A percentile compares a stretch with the other conserved stretches of the same genome.
Evolutionary conservation across 2,329 filamentous ascomycete species (phyloP).

Genomic region (Aureobasidium melanogenum): DNA sequence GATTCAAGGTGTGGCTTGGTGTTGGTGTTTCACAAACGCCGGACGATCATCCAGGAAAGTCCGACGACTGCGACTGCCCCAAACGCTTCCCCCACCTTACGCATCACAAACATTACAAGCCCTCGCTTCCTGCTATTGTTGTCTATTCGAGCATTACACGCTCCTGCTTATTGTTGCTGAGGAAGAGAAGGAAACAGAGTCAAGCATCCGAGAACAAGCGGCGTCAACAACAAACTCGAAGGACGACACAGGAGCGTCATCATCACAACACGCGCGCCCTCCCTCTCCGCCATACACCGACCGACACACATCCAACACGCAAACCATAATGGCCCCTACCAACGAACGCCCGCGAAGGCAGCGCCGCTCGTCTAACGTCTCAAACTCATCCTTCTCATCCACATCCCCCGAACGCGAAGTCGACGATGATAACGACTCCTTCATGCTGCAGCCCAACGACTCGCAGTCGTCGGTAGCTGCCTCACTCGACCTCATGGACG

Average conservation of each 20-base stretch:
- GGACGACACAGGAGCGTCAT: not conserved
- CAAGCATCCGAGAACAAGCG: not conserved
- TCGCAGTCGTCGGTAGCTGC: constrained; percentile 85
- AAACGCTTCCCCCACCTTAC: not conserved
- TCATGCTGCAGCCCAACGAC: constrained; percentile 73
- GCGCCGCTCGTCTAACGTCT: constrained; percentile 21
- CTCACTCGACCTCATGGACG: constrained; percentile 60
- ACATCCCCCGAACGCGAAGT: constrained; percentile 67
- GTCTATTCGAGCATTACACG: not conserved
- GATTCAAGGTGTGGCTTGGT: not conserved
- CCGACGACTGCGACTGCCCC: not conserved
- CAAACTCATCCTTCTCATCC: constrained; percentile 52
- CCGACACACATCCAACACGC: not conserved
- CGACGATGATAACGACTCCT: constrained; percentile 91
- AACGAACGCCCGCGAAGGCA: constrained; percentile 14
- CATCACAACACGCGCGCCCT: not conserved
- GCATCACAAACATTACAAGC: not conserved
- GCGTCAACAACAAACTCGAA: not conserved
- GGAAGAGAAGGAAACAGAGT: not conserved
- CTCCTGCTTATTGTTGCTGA: not conserved
- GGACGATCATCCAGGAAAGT: not conserved
- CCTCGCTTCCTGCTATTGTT: not conserved
- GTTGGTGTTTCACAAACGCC: not conserved
- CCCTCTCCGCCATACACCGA: not conserved
- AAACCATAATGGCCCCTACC: not conserved